These are phyloP conservation scores for Cladorrhinum sp. DNA, from an alignment of 2,329 filamentous ascomycete genomes.

Conservation along the genomic window DNA sequence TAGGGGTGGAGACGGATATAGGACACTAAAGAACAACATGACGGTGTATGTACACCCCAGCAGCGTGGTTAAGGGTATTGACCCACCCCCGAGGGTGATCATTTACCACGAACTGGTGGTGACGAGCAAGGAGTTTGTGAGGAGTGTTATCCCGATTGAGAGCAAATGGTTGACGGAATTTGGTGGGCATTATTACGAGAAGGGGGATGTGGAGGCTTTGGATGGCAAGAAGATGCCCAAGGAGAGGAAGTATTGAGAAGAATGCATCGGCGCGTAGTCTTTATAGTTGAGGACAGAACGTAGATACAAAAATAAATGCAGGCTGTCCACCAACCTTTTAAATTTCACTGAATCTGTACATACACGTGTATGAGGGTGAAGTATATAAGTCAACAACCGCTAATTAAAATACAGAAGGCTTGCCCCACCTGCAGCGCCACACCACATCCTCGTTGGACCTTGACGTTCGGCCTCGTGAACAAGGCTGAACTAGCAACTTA, in stretches of 20 bases:
- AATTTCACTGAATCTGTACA: too few species aligned
- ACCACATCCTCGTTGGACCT: not conserved
- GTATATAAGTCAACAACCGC: not conserved
- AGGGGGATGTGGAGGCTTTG: slow-evolving; percentile 79
- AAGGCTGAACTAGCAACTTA: slow-evolving; percentile 16
- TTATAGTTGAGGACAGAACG: too few species aligned
- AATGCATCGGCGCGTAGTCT: too few species aligned
- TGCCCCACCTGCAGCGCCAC: not conserved
- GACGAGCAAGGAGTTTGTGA: slow-evolving; percentile 89
- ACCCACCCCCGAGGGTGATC: slow-evolving; percentile 76
- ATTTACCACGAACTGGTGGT: slow-evolving; percentile 82
- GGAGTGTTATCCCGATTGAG: slow-evolving; percentile 80
- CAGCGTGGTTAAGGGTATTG: slow-evolving; percentile 72
- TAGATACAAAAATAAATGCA: too few species aligned
- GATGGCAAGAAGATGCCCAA: slow-evolving; percentile 67
- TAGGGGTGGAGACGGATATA: slow-evolving; percentile 80
- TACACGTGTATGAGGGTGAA: too few species aligned
- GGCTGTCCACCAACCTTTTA: too few species aligned
- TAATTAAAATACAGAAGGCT: not conserved
- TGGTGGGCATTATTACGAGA: slow-evolving; percentile 92
- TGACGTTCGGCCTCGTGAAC: slow-evolving; percentile 13
- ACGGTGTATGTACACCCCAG: slow-evolving; percentile 91
- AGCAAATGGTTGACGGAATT: slow-evolving; percentile 82
- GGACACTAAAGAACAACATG: slow-evolving; percentile 86
- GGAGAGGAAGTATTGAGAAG: slow-evolving; percentile 25